Conservation (phyloP, 768 basidiomycete genomes). For the Boletus speciosus region DNA sequence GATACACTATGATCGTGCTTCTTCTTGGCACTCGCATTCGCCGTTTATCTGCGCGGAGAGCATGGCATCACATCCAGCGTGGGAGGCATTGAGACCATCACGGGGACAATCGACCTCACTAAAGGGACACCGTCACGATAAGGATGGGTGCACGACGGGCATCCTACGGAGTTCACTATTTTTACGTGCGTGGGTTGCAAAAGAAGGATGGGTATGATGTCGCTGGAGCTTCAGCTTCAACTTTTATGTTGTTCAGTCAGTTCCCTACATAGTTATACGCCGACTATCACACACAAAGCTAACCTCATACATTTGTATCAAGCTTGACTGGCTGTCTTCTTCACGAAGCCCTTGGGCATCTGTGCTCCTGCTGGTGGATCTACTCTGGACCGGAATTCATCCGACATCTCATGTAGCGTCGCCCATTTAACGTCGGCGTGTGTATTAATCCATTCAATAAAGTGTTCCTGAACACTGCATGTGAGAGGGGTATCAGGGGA, state of each 20-base stretch:
- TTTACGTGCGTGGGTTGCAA: not conserved
- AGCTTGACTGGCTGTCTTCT: not conserved
- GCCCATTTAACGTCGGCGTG: conserved; percentile 71
- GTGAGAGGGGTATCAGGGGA: not conserved
- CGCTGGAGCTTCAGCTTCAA: conserved; percentile 3
- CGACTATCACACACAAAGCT: conserved; percentile 6
- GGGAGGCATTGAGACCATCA: conserved; percentile 5
- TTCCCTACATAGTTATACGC: not conserved
- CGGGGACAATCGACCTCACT: not conserved
- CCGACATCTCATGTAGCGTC: conserved; percentile 64
- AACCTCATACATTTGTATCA: not conserved
- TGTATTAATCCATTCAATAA: conserved; percentile 72
- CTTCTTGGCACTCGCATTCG: not conserved
- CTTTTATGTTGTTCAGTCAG: not conserved
- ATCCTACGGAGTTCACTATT: conserved; percentile 2
- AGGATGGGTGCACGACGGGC: not conserved
- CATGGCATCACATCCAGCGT: not conserved
- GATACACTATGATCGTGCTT: not conserved
- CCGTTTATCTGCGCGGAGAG: conserved; percentile 12
- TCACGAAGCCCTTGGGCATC: conserved; percentile 49
- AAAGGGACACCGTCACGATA: not conserved
- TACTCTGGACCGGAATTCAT: conserved; percentile 55
- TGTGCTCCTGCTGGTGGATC: conserved; percentile 45
- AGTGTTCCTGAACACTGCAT: conserved; percentile 47
- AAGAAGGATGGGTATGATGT: not conserved